Base-by-base conservation (phyloP, 1,139 yeast genomes). In the Suhomyces coccinellae region DNA sequence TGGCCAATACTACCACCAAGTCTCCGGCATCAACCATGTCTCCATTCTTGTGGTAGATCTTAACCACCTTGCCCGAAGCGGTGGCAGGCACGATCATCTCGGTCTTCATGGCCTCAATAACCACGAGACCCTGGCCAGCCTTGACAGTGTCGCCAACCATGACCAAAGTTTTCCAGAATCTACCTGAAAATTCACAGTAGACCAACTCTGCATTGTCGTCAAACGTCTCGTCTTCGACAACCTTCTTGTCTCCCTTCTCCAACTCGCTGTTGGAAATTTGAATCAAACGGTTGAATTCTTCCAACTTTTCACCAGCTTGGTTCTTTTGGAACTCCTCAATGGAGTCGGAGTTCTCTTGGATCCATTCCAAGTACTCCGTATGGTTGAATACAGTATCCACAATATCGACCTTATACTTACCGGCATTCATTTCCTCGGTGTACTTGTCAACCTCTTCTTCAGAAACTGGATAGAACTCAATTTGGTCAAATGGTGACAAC, bases 11-110 rank as follows among this genome's bases (percentile, higher is more conserved):
- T 34, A 87, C 97, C 37, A 93, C 96, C 52, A 90, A 69, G 63
- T 91, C 98, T 49, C 98, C 98, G 26, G 96, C 89, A 49, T 91
- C 97, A 35, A 91, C 96, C 87, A 91, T 87, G 61, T 91, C 97
- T 56, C 98, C 98, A 59, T 88, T 88, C 51, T 76, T 75, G 64
- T 87, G 96, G 50, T 83, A 70, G 38, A 93, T 75, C 69, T 88
- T 87, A 42, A 82, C 68, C 15, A 93, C 93, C 61, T 80, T 87
- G 55, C 98, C 98, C 9, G 69, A 73, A 42, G 66, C 75, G 3
- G 96, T 78, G 14, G 97, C 82, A 48, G 69, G 73, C 35, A 91
- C 95, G 41, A 83, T 80, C 97, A 93, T 90, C 66, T 93, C 99
- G 0, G 99, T 93, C 74, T 93, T 93, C 98, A 93, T 93, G 44